Evolutionary conservation across 129 eudicot genomes (phyloP).

Genomic region (Saussurea involucrata): DNA sequence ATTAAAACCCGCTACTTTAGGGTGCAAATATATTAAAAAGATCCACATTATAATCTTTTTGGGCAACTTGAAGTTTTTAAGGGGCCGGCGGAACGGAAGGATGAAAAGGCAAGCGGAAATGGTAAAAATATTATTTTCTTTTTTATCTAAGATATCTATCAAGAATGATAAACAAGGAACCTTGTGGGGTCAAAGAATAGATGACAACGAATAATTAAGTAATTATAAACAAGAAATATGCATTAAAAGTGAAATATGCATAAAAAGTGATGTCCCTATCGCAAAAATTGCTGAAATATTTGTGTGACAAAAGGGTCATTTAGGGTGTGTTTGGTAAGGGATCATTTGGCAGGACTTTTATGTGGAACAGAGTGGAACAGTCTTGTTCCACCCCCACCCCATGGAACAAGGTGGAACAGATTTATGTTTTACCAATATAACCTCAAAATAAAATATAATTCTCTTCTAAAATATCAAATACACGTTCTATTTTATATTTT

Average conservation of each 20-base stretch:
- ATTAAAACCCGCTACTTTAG: background rate
- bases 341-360: too few relatives aligned
- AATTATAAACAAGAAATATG: background rate
- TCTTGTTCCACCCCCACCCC: too few relatives aligned
- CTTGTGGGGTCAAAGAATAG: conserved; percentile 11
- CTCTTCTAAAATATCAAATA: too few relatives aligned
- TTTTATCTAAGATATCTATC: conserved; percentile 3
- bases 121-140: background rate
- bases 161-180: conserved; percentile 25
- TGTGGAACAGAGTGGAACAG: too few relatives aligned
- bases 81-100: background rate
- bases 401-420: too few relatives aligned
- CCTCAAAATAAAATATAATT: too few relatives aligned
- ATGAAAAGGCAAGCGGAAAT: background rate
- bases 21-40: too few relatives aligned
- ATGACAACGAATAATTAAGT: conserved; percentile 3
- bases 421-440: too few relatives aligned
- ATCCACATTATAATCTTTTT: background rate
- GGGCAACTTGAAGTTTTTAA: background rate
- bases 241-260: conserved; percentile 1
- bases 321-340: background rate
- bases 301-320: background rate
- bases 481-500: too few relatives aligned
- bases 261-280: conserved; percentile 13
- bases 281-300: background rate